Evolutionary conservation across 257 asterid genomes (phyloP).

Genomic region (Plantago major): DNA sequence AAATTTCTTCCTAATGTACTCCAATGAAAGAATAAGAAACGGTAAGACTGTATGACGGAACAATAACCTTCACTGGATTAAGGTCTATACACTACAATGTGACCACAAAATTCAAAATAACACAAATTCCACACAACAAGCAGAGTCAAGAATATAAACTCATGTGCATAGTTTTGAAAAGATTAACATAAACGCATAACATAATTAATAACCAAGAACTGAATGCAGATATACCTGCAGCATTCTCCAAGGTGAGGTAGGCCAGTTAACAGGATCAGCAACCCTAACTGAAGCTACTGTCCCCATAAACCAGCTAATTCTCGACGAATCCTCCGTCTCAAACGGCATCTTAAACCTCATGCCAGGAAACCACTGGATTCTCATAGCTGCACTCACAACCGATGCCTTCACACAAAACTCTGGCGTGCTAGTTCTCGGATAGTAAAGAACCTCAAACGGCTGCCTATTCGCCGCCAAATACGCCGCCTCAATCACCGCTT

Average conservation of each 20-base stretch:
- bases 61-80: no score
- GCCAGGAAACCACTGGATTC: constrained; percentile 55
- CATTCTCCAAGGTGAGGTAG: constrained; percentile 58
- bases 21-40: no score
- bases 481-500: constrained; percentile 49
- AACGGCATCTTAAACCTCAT: constrained; percentile 76
- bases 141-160: neutral
- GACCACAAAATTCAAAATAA: neutral
- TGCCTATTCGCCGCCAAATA: constrained; percentile 47
- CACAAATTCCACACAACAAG: neutral
- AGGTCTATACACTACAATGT: neutral
- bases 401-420: constrained; percentile 62
- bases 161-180: neutral
- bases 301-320: constrained; percentile 72
- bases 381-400: constrained; percentile 44
- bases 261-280: constrained; percentile 56
- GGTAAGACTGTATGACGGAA: no score
- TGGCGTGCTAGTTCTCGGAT: constrained; percentile 60
- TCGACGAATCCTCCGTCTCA: constrained; percentile 65
- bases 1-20: no score
- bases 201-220: no score
- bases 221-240: constrained; percentile 40
- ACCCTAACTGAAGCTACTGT: constrained; percentile 49
- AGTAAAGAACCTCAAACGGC: constrained; percentile 53
- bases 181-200: neutral